phyloP scores from a whole-genome alignment of 345 rosid species.

The Melaleuca quinquenervia region DNA sequence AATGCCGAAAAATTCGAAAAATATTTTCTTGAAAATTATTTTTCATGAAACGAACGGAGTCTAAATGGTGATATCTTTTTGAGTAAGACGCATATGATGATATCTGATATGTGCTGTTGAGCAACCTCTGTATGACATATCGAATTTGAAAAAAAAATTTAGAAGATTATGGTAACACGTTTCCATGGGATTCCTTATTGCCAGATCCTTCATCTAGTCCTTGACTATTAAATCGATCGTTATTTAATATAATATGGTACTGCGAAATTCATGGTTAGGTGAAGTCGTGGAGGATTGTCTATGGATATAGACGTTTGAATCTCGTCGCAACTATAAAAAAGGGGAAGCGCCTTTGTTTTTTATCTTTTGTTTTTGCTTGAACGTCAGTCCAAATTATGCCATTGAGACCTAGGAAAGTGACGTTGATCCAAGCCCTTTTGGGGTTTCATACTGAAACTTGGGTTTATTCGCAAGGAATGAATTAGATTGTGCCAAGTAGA shows the following conservation, averaged over 20 bases:
- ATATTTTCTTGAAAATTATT: too few relatives aligned
- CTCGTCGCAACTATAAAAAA: neutral
- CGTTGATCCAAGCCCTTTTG: neutral
- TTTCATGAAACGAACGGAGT: too few relatives aligned
- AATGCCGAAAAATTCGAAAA: too few relatives aligned
- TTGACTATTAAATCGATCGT: neutral
- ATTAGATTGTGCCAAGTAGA: neutral
- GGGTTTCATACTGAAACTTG: neutral
- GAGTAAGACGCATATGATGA: neutral
- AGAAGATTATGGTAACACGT: neutral
- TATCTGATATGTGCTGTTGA: neutral
- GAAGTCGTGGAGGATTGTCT: neutral
- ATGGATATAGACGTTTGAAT: neutral
- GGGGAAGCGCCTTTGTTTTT: neutral
- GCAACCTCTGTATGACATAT: neutral
- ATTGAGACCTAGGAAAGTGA: neutral
- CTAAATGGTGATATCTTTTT: too few relatives aligned
- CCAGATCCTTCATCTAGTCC: neutral
- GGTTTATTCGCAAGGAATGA: neutral
- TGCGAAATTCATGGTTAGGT: too few relatives aligned
- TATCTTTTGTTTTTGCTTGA: too few relatives aligned
- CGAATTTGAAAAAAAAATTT: neutral
- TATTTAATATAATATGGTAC: neutral
- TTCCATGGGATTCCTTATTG: neutral
- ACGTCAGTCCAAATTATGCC: neutral